A percentile compares a stretch with the other conserved stretches of the same genome.
These are phyloP conservation scores for Malassezia vespertilionis DNA, from an alignment of 1,284 basidiomycete genomes.

Conservation along the genomic window DNA sequence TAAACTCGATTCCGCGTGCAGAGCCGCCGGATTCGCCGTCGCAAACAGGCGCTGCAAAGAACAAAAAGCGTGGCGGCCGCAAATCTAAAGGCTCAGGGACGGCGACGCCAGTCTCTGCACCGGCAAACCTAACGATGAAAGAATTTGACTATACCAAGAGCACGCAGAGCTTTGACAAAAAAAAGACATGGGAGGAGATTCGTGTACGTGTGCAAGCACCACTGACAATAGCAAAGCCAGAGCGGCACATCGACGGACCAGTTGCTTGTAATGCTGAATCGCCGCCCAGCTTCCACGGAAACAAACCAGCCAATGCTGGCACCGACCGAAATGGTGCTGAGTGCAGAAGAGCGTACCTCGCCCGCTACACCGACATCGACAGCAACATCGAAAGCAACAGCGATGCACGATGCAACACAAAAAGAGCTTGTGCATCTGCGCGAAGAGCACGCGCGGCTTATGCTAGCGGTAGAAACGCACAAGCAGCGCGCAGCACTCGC, in stretches of 20 bases:
- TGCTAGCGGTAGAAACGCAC: neutral
- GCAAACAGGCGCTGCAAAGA: neutral
- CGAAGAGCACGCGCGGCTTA: neutral
- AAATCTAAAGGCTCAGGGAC: neutral
- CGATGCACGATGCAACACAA: neutral
- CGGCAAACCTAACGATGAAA: neutral
- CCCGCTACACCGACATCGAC: neutral
- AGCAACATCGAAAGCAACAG: neutral
- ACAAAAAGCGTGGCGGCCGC: neutral
- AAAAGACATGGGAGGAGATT: slow-evolving; percentile 19
- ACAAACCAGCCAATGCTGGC: slow-evolving; percentile 13
- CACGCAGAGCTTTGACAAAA: slow-evolving; percentile 16
- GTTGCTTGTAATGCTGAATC: slow-evolving; percentile 15
- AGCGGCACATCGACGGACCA: neutral
- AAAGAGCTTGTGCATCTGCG: slow-evolving; percentile 1
- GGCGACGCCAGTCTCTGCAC: neutral
- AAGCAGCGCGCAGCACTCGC: slow-evolving; percentile 5
- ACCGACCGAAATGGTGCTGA: slow-evolving; percentile 12
- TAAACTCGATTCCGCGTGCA: neutral
- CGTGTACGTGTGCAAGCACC: slow-evolving; percentile 5
- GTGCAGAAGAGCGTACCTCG: neutral
- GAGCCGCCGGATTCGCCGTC: neutral
- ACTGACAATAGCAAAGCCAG: slow-evolving; percentile 8
- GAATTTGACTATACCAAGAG: slow-evolving; percentile 19
- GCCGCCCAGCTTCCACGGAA: neutral